Evolutionary conservation across 805 yeast genomes (phyloP), one percentile per base, ranked within the genome.

Genomic region (Pichia scutulata): DNA sequence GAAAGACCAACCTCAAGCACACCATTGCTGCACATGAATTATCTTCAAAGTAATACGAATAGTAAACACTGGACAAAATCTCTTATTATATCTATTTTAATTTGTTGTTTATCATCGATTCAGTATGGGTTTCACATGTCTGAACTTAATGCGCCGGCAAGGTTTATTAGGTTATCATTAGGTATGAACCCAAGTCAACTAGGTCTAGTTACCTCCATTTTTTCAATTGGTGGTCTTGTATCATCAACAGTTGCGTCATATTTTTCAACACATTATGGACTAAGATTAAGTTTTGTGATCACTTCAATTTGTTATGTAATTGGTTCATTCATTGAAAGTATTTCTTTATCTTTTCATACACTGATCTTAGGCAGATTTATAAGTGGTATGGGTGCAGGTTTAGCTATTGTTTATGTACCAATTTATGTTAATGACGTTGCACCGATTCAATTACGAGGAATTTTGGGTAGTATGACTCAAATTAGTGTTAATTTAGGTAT

Each of bases 111-210:
- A 23, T 89, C 90, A 2, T 80, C 95, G 2, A 71, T 90, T 13
- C 97, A 89, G 65, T 93, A 84, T 65, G 99, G 99, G 1, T 89
- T 86, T 65, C 98, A 93, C 64, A 83, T 92, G 84, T 84, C 97
- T 1, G 97, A 90, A 65, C 74, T 92, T 63, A 92, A 92, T 68
- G 95, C 97, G 7, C 97, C 97, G 0, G 86, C 85, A 51, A 75
- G 77, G 14, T 77, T 79, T 30, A 72, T 89, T 21, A 54, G 57
- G 41, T 9, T 28, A 10, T 51, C 55, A 4, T 40, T 65, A 21
- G 41, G 33, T 0, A 45, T 65, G 8, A 50, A 52, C 10, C 75
- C 76, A 28, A 70, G 74, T 36, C 81, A 80, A 48, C 69, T 85
- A 36, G 96, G 97, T 0, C 63, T 84, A 19, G 81, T 83, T 10